Evolutionary conservation across 768 basidiomycete species (phyloP).

Genomic region (Leccinum subgranulosum): DNA sequence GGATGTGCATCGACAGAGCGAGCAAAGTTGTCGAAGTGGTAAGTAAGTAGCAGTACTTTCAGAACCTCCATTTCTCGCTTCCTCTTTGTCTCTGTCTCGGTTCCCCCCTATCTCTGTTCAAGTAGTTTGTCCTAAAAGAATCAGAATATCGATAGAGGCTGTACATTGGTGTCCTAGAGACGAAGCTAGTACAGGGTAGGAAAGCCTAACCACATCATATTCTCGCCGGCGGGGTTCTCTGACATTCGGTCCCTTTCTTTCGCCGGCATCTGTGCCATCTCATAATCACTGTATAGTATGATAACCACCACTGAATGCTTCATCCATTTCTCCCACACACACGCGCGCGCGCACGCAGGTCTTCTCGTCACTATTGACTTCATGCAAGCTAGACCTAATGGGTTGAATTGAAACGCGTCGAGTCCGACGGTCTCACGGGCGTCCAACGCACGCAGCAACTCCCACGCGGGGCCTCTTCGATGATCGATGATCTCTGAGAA

Average conservation of each 20-base stretch:
- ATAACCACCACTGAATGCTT: background rate
- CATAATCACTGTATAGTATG: background rate
- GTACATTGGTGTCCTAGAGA: slow-evolving; percentile 14
- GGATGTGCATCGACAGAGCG: background rate
- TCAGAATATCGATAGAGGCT: slow-evolving; percentile 6
- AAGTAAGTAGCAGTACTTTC: background rate
- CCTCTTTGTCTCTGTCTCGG: background rate
- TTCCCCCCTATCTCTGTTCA: background rate
- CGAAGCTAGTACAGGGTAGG: background rate
- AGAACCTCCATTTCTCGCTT: no score
- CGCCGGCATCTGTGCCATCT: background rate
- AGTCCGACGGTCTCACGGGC: background rate
- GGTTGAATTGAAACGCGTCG: slow-evolving; percentile 10
- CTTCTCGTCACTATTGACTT: background rate
- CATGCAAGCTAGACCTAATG: slow-evolving; percentile 2
- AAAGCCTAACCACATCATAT: background rate
- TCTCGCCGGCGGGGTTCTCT: background rate
- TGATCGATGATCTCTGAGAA: background rate
- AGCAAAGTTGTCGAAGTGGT: background rate
- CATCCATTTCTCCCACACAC: background rate
- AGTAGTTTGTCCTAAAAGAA: background rate
- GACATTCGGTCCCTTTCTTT: background rate
- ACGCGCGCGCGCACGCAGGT: background rate
- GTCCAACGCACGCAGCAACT: background rate
- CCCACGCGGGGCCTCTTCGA: background rate